phyloP scores from a whole-genome alignment of 176 grass and related monocot genomes.

The Coix lacrymajobi region DNA sequence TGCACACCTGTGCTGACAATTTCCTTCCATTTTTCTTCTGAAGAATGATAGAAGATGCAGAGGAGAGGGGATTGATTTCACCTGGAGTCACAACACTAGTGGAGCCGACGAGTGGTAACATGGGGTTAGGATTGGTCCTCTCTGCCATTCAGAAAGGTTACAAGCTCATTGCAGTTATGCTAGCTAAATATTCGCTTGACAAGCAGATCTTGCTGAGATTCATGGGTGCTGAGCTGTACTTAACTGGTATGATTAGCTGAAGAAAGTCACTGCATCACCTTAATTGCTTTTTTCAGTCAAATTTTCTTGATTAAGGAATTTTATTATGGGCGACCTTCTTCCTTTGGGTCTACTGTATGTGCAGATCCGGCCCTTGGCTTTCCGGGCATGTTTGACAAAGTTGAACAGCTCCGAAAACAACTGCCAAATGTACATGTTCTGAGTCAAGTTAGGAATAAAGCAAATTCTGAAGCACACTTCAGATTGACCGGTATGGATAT shows the following conservation, averaged over 20 bases:
- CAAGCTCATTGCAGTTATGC: conserved; percentile 60
- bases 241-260: conserved; percentile 37
- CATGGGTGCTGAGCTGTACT: conserved; percentile 54
- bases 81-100: conserved; percentile 66
- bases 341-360: not conserved
- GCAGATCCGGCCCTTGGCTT: conserved; percentile 58
- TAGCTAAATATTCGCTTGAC: conserved; percentile 54
- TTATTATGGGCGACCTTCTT: not conserved
- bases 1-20: not conserved
- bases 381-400: conserved; percentile 27
- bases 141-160: conserved; percentile 59
- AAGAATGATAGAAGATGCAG: conserved; percentile 87
- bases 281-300: not conserved
- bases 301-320: not conserved
- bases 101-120: conserved; percentile 56
- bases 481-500: conserved; percentile 66
- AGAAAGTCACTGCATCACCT: not conserved
- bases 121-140: conserved; percentile 51
- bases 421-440: conserved; percentile 57
- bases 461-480: conserved; percentile 61
- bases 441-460: conserved; percentile 48
- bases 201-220: conserved; percentile 63
- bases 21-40: not conserved
- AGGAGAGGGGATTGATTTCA: conserved; percentile 63
- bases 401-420: conserved; percentile 56